These are phyloP conservation scores for Fusarium dimerum DNA, from an alignment of 2,329 filamentous ascomycete genomes.

Conservation along the genomic window DNA sequence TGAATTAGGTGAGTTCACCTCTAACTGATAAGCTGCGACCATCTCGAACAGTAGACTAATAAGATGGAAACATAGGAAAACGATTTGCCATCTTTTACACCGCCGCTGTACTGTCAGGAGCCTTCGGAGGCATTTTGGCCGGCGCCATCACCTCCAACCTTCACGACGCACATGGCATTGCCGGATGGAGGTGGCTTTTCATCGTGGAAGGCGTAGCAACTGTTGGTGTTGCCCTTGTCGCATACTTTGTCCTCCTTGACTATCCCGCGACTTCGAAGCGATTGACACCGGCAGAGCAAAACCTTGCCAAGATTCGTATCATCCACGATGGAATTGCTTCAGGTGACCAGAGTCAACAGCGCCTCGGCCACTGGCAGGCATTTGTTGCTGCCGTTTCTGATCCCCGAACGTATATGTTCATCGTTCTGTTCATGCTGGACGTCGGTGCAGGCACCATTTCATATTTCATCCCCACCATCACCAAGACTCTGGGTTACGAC, in stretches of 20 bases:
- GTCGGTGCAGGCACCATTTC: constrained; percentile 49
- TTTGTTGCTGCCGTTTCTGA: constrained; percentile 9
- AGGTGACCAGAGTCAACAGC: background rate
- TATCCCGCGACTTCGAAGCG: constrained; percentile 9
- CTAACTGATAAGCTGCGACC: too few relatives aligned
- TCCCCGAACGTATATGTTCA: constrained; percentile 44
- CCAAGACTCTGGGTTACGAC: constrained; percentile 49
- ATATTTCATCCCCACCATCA: constrained; percentile 56
- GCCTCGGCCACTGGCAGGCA: constrained; percentile 9
- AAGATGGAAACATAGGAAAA: constrained; percentile 6
- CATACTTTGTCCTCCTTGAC: constrained; percentile 15
- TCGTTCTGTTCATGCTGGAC: constrained; percentile 50
- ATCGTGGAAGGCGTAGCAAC: constrained; percentile 15
- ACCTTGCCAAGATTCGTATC: constrained; percentile 9
- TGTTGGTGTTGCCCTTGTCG: constrained; percentile 1
- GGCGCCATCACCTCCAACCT: constrained; percentile 15
- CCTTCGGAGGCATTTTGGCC: constrained; percentile 15
- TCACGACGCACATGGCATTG: constrained; percentile 8
- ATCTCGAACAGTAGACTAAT: too few relatives aligned
- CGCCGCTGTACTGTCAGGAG: constrained; percentile 11
- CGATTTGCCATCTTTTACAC: constrained; percentile 20
- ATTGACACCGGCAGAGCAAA: constrained; percentile 5
- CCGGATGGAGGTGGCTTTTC: constrained; percentile 17
- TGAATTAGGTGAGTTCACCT: constrained; percentile 11
- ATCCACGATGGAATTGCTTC: constrained; percentile 7